Conservation (phyloP, 768 basidiomycete species). For the Gymnopilus junonius region DNA sequence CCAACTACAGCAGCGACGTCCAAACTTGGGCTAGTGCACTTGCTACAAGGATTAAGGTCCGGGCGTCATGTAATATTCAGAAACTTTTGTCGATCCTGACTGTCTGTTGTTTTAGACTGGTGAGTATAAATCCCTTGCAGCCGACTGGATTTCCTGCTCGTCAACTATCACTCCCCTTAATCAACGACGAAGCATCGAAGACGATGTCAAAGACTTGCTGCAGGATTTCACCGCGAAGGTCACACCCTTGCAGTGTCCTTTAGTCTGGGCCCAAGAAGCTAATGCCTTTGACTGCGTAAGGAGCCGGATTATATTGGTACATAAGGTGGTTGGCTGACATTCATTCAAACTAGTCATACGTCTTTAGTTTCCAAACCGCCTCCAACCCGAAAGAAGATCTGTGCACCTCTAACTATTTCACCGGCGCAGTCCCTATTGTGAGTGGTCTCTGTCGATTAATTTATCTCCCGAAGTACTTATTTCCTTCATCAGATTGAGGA, state of each 20-base stretch:
- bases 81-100: not conserved
- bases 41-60: constrained; percentile 44
- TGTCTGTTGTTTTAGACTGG: constrained; percentile 30
- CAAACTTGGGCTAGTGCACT: constrained; percentile 45
- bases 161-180: constrained; percentile 35
- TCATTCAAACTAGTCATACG: constrained; percentile 37
- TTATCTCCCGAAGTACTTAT: not conserved
- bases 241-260: constrained; percentile 47
- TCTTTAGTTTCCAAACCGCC: constrained; percentile 40
- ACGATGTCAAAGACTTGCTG: constrained; percentile 36
- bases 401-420: constrained; percentile 38
- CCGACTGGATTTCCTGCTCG: constrained; percentile 45
- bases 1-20: constrained; percentile 38
- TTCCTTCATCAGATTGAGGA: constrained; percentile 38
- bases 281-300: constrained; percentile 50
- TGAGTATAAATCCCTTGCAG: constrained; percentile 31
- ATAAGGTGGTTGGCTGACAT: not conserved
- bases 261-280: constrained; percentile 51
- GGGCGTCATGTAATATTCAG: not conserved
- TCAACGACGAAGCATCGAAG: constrained; percentile 28
- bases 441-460: not conserved
- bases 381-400: constrained; percentile 40
- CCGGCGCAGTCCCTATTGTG: constrained; percentile 8
- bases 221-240: constrained; percentile 29
- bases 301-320: not conserved